These are phyloP conservation scores for Linanthus parryae DNA, from an alignment of 148 eudicot genomes.

Conservation along the genomic window DNA sequence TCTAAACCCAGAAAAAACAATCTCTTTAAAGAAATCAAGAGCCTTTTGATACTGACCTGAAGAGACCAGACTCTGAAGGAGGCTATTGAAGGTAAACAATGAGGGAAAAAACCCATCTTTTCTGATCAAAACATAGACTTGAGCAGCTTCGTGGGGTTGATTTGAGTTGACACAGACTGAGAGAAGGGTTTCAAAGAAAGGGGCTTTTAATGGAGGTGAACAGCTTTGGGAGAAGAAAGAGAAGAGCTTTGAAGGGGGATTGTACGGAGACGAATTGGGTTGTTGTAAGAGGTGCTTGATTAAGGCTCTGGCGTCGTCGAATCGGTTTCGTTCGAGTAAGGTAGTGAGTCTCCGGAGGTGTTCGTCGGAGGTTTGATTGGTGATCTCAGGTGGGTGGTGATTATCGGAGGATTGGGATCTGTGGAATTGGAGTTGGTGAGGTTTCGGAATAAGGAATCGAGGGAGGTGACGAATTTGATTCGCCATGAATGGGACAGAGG, in stretches of 20 bases:
- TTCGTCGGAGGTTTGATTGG: constrained; percentile 22
- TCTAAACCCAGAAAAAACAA: constrained; percentile 28
- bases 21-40: constrained; percentile 34
- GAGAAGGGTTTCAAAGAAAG: constrained; percentile 29
- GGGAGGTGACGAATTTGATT: neutral
- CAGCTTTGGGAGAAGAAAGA: constrained; percentile 24
- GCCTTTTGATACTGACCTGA: constrained; percentile 20
- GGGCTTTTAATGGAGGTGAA: constrained; percentile 17
- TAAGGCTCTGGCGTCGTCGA: constrained; percentile 33
- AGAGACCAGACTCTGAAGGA: constrained; percentile 41
- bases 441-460: too few relatives aligned
- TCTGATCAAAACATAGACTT: constrained; percentile 23
- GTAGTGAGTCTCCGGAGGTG: constrained; percentile 33
- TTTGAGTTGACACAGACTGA: constrained; percentile 45
- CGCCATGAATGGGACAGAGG: too few relatives aligned
- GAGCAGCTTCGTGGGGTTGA: constrained; percentile 28
- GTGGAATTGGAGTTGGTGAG: neutral
- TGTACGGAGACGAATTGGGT: constrained; percentile 17
- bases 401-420: neutral
- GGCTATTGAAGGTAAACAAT: constrained; percentile 33
- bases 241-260: constrained; percentile 27
- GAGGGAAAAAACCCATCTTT: constrained; percentile 38
- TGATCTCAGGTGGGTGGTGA: too few relatives aligned
- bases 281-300: constrained; percentile 33
- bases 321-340: constrained; percentile 35